phyloP scores from a whole-genome alignment of 2,329 filamentous ascomycete genomes.

The Neofusicoccum parvum region DNA sequence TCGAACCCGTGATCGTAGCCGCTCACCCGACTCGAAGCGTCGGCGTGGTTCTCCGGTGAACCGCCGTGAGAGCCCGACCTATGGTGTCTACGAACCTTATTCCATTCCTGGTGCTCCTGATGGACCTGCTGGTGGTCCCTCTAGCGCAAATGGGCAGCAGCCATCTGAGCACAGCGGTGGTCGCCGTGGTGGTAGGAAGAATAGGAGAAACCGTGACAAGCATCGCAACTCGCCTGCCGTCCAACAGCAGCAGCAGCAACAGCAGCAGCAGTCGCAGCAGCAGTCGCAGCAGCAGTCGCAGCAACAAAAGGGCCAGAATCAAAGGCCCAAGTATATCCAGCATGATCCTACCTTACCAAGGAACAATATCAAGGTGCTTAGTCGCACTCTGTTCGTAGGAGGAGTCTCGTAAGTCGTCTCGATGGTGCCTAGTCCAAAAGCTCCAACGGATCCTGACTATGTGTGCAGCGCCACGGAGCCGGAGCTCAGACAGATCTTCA shows the following conservation, averaged over 20 bases:
- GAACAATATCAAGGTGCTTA: constrained; percentile 87
- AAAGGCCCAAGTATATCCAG: constrained; percentile 71
- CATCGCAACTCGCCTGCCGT: constrained; percentile 26
- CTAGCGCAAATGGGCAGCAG: neutral
- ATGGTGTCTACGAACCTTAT: constrained; percentile 72
- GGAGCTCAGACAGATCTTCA: constrained; percentile 80
- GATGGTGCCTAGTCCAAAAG: neutral
- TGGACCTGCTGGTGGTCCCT: neutral
- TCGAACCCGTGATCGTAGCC: constrained; percentile 37
- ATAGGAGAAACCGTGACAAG: constrained; percentile 42
- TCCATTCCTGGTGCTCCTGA: constrained; percentile 38
- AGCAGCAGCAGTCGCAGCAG: constrained; percentile 21
- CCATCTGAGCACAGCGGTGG: constrained; percentile 54
- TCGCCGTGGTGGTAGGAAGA: constrained; percentile 56
- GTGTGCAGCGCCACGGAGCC: constrained; percentile 62
- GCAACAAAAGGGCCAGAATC: constrained; percentile 26
- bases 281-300: neutral
- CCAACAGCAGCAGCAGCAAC: constrained; percentile 8
- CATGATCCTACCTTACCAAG: constrained; percentile 73
- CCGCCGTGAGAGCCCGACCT: constrained; percentile 68
- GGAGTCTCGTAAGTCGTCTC: constrained; percentile 78
- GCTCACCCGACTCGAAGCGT: constrained; percentile 77
- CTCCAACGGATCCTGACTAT: constrained; percentile 7
- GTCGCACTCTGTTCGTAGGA: constrained; percentile 93
- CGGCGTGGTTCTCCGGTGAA: constrained; percentile 64